phyloP scores from a whole-genome alignment of 108 stramenopile species.

The Cyclotella choctawhatcheeana region DNA sequence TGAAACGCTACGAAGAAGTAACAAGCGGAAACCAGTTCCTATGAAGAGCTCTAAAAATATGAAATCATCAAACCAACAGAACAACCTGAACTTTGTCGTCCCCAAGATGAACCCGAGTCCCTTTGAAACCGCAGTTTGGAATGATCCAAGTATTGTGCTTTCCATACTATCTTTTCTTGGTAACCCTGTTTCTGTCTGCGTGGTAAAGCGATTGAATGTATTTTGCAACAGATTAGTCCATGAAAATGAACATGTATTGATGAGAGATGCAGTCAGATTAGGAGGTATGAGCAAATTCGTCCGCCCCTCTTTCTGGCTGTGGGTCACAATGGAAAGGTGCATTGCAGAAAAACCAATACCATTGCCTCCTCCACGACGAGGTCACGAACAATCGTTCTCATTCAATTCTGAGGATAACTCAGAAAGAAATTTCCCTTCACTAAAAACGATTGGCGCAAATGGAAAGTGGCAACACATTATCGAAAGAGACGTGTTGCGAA shows the following conservation, averaged over 20 bases:
- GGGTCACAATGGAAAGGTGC: constrained; percentile 77
- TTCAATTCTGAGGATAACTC: not conserved
- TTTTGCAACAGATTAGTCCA: constrained; percentile 66
- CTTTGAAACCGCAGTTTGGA: constrained; percentile 70
- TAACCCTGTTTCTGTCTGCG: constrained; percentile 81
- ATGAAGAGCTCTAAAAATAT: constrained; percentile 7
- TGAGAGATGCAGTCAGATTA: constrained; percentile 79
- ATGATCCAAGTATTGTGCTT: constrained; percentile 68
- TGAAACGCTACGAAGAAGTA: constrained; percentile 40
- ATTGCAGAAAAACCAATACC: constrained; percentile 46
- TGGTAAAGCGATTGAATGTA: constrained; percentile 72
- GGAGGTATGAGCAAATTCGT: constrained; percentile 82
- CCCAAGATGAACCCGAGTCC: constrained; percentile 70
- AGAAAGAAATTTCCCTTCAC: constrained; percentile 32
- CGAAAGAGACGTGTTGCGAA: constrained; percentile 77
- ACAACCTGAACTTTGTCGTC: constrained; percentile 28
- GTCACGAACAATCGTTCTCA: constrained; percentile 1
- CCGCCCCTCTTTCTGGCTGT: constrained; percentile 87
- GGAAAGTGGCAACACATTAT: constrained; percentile 87
- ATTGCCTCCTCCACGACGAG: constrained; percentile 27
- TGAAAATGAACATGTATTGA: constrained; percentile 80
- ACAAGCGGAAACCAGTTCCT: constrained; percentile 30
- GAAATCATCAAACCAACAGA: constrained; percentile 6
- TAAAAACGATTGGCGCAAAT: constrained; percentile 60
- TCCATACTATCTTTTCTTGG: constrained; percentile 76